These are phyloP conservation scores for Nectriaceae sp. DNA, from an alignment of 2,329 filamentous ascomycete genomes.

Conservation along the genomic window DNA sequence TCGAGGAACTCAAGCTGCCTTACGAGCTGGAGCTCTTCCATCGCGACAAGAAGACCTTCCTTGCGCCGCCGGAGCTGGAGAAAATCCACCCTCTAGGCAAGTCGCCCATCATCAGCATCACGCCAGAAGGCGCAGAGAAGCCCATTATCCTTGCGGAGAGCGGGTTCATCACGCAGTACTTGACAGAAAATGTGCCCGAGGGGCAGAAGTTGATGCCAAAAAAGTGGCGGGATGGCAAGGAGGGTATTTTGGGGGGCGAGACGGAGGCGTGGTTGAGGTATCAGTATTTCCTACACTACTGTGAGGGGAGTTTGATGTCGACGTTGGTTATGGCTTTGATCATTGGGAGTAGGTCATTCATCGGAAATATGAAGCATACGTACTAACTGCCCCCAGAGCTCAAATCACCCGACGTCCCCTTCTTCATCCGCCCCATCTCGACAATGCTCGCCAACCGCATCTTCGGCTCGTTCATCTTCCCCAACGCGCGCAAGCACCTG, in stretches of 20 bases:
- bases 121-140: constrained; percentile 39
- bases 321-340: constrained; percentile 67
- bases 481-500: constrained; percentile 51
- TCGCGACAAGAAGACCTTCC: constrained; percentile 58
- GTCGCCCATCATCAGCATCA: constrained; percentile 74
- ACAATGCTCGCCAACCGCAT: constrained; percentile 43
- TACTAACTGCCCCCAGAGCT: constrained; percentile 36
- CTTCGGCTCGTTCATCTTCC: constrained; percentile 44
- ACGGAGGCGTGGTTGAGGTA: constrained; percentile 62
- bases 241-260: constrained; percentile 59
- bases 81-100: constrained; percentile 85
- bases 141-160: constrained; percentile 76
- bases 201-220: constrained; percentile 51
- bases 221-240: constrained; percentile 58
- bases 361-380: background rate
- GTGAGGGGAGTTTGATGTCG: constrained; percentile 82
- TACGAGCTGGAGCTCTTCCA: constrained; percentile 83
- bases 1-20: constrained; percentile 77
- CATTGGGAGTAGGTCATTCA: constrained; percentile 45
- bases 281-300: constrained; percentile 77
- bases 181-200: constrained; percentile 64
- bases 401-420: constrained; percentile 49
- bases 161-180: constrained; percentile 78
- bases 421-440: constrained; percentile 55
- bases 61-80: constrained; percentile 77